Evolutionary conservation across 345 rosid species (phyloP), one percentile per base, ranked within the genome.

Genomic region (Acer campestre): DNA sequence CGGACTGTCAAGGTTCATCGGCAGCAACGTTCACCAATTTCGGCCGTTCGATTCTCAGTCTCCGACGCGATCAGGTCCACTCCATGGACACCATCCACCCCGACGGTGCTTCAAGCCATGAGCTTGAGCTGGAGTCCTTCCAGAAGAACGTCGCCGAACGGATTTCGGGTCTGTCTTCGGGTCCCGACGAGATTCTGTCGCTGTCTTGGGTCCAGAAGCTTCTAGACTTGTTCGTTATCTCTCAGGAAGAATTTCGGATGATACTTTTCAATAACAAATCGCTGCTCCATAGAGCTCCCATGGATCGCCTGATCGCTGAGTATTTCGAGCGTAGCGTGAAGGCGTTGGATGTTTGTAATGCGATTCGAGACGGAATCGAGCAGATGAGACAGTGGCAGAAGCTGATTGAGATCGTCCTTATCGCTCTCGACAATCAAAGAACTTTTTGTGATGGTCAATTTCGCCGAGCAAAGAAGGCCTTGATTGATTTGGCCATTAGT

Each of bases 341-440:
- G 88, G 95, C 98, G 38, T 92, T 92, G 3, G 97, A 94, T 20
- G 92, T 94, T 25, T 92, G 97, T 71, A 94, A 92, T 85, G 98
- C 97, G 13, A 83, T 89, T 48, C 89, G 98, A n/a, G 95, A 89
- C 63, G 98, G 97, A 14, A 86, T 90, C 75, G 94, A 92, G 62
- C 97, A 85, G 85, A 86, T 94, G 82, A 87, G 90, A 56, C 88
- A 82, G 55, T 92, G 95, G 97, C 82, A 81, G 83, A 94, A 85
- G 82, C 88, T 89, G 11, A 31, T 89, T 71, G 98, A 94, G 80
- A 90, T 94, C 63, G 95, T 90, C 3, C 80, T 83, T 61, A 85
- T 89, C 10, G 91, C 95, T 35, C 58, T 96, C 77, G 95, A 88
- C 49, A 79, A 61, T 62, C 80, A 78, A 81, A 88, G 83, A 71